These are phyloP conservation scores for Gossypium herbaceum DNA, from an alignment of 345 rosid genomes.

Conservation along the genomic window DNA sequence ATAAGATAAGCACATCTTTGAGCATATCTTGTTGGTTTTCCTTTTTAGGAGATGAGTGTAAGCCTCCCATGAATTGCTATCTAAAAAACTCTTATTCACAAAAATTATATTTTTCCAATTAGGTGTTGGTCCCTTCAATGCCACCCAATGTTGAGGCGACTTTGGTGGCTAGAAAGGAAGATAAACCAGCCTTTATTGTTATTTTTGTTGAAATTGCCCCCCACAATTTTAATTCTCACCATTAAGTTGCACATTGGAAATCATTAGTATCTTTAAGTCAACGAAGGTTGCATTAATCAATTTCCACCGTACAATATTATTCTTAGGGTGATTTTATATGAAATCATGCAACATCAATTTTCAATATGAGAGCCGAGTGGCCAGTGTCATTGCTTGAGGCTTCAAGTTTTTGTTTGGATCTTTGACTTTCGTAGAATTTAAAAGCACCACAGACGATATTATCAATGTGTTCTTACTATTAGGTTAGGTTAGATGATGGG, in stretches of 20 bases:
- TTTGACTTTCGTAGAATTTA: too few species aligned
- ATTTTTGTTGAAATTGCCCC: neutral
- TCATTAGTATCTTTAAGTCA: too few species aligned
- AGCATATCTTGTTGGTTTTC: neutral
- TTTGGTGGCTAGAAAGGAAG: conserved; percentile 26
- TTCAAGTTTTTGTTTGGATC: too few species aligned
- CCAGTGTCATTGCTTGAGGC: too few species aligned
- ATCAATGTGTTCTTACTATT: too few species aligned
- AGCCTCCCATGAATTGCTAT: conserved; percentile 13
- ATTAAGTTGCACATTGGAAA: too few species aligned
- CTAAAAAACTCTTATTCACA: neutral
- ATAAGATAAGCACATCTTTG: conserved; percentile 9
- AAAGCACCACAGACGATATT: too few species aligned
- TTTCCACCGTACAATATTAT: neutral
- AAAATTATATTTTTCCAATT: conserved; percentile 19
- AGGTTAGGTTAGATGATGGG: too few species aligned
- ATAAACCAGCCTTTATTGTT: neutral
- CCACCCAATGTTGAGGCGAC: conserved; percentile 24
- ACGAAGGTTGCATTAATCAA: neutral
- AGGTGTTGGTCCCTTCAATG: conserved; percentile 11
- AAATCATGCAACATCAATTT: neutral
- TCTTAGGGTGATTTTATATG: neutral
- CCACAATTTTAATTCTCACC: neutral
- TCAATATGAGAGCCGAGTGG: neutral
- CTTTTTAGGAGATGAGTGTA: neutral